Conservation (phyloP, 139 green algal species). For the Spirogloea muscicola region DNA sequence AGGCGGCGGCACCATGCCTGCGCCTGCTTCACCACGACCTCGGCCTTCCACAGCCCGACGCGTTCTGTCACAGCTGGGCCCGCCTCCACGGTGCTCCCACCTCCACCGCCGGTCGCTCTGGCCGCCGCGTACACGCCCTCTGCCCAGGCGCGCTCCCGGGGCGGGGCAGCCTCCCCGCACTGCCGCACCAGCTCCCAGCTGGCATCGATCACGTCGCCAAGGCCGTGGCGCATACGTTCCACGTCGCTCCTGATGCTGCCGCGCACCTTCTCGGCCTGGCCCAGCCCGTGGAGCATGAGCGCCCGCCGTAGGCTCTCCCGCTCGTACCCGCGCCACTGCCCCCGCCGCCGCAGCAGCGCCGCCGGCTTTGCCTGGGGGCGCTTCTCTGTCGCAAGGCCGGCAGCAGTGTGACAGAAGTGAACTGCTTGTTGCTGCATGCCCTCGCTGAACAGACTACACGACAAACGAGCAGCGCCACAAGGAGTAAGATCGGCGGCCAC, state of each 20-base stretch:
- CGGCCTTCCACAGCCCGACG: constrained; percentile 13
- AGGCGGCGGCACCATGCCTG: constrained; percentile 11
- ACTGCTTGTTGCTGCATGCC: too few species aligned
- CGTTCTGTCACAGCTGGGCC: not conserved
- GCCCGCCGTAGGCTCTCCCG: too few species aligned
- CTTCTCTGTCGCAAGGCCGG: too few species aligned
- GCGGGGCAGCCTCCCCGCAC: not conserved
- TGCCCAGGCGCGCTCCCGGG: not conserved
- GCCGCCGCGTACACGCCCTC: not conserved
- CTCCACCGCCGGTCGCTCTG: not conserved
- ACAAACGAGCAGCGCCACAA: too few species aligned
- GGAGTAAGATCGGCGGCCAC: too few species aligned
- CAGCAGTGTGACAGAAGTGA: too few species aligned
- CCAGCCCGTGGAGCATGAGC: too few species aligned
- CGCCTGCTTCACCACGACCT: not conserved
- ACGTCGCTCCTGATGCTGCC: not conserved
- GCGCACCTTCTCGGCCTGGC: too few species aligned
- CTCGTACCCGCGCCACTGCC: too few species aligned
- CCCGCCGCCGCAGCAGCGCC: too few species aligned
- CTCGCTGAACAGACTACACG: too few species aligned
- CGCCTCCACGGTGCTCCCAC: not conserved
- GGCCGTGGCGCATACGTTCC: not conserved
- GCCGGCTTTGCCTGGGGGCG: too few species aligned
- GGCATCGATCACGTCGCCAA: constrained; percentile 16
- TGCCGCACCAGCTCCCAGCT: constrained; percentile 4